Evolutionary conservation across 2,329 filamentous ascomycete genomes (phyloP).

Genomic region (Venturia carpophila): DNA sequence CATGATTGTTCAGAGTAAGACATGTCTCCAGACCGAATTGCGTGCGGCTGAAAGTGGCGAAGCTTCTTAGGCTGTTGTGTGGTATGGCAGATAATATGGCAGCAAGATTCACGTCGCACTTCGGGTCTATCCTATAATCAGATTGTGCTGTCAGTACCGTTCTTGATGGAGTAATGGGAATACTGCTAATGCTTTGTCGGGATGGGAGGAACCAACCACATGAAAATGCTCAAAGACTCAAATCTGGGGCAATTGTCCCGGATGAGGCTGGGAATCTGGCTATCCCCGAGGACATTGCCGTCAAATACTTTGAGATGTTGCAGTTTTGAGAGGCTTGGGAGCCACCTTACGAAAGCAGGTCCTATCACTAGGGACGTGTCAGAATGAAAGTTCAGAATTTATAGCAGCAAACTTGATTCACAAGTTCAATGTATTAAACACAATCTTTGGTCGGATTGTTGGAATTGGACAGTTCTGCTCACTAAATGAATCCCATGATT

Average conservation of each 20-base stretch:
- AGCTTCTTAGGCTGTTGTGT: conserved; percentile 49
- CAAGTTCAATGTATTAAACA: not conserved
- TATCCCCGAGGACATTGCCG: conserved; percentile 50
- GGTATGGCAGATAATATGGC: conserved; percentile 50
- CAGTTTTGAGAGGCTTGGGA: conserved; percentile 50
- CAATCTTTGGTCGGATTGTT: not conserved
- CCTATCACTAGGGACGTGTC: conserved; percentile 38
- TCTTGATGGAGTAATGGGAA: not conserved
- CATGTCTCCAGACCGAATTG: conserved; percentile 49
- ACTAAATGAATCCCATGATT: not conserved
- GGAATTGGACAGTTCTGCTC: no score
- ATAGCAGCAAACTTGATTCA: not conserved
- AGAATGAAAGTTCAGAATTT: not conserved
- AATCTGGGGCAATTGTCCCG: conserved; percentile 53
- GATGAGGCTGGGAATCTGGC: conserved; percentile 47
- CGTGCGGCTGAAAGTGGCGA: conserved; percentile 51
- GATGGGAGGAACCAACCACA: conserved; percentile 31
- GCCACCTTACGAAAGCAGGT: conserved; percentile 49
- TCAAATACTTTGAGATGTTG: conserved; percentile 53
- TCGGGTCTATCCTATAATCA: conserved; percentile 29
- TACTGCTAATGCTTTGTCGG: not conserved
- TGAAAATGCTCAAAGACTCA: conserved; percentile 51
- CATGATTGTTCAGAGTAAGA: conserved; percentile 45
- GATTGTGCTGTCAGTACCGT: conserved; percentile 24
- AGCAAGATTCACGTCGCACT: conserved; percentile 51